Base-by-base conservation (phyloP, 1,139 yeast genomes). In the Meyerozyma athensensis region DNA sequence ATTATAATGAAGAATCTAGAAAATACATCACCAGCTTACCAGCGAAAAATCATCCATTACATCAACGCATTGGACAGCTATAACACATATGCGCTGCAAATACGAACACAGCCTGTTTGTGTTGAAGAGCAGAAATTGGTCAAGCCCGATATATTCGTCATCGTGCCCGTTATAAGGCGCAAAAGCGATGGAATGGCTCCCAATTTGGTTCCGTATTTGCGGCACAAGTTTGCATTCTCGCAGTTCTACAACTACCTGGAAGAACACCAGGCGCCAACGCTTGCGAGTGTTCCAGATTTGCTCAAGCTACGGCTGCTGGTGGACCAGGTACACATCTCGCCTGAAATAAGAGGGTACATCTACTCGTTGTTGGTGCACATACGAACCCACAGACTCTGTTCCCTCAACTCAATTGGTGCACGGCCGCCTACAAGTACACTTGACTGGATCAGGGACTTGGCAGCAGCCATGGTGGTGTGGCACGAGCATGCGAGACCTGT, bases 221-320 rank as follows among this genome's bases (percentile, higher is more conserved):
- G 66, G 45, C 68, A 63, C 42, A 56, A 61, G 45, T 67, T 69
- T 45, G 65, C 72, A 70, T 67, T 67, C 39, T 54, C 61, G n/a
- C 48, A 41, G 30, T 28, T 34, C 14, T 24, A 35, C 12, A n/a
- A 28, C 16, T 19, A 14, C 26, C 28, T 30, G 23, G 14, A 18
- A 31, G 13, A 7, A 17, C 17, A 16, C 8, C 30, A 21, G 18
- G 17, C 16, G 36, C 19, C 26, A 5, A 31, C 19, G 19, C 18
- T 22, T 12, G 7, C 20, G 19, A 20, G 10, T 6, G n/a, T 13
- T 3, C 32, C 32, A 9, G 32, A 28, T 13, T 18, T 18, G 32
- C 19, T 28, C 4, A 14, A n/a, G 8, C 10, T 28, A 20, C 10
- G 24, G 19, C 33, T 32, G 1, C 38, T 41, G 5, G 32, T 54